Evolutionary conservation across 164 flowering plant species (phyloP).

Genomic region (Vitis labrusca): DNA sequence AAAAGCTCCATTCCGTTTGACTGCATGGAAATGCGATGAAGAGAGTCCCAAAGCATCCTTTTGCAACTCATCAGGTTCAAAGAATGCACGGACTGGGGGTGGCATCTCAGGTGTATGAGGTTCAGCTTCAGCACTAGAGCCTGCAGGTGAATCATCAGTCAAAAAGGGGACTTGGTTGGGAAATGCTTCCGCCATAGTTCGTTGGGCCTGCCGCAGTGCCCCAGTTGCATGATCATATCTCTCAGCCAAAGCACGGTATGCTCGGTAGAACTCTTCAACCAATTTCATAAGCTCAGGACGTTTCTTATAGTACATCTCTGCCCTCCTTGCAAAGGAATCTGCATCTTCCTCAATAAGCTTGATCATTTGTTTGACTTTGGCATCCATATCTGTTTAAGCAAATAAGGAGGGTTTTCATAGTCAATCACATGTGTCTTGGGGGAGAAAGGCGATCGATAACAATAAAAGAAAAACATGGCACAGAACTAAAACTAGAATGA

Average conservation of each 20-base stretch:
- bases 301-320: conserved; percentile 77
- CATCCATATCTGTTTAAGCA: conserved; percentile 55
- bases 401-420: neutral
- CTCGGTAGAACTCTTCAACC: conserved; percentile 73
- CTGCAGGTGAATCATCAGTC: conserved; percentile 45
- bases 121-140: conserved; percentile 29
- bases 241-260: conserved; percentile 75
- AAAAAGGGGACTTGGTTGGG: conserved; percentile 54
- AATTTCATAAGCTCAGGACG: conserved; percentile 77
- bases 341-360: conserved; percentile 76
- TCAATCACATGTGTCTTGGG: no score
- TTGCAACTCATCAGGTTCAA: conserved; percentile 42
- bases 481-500: no score
- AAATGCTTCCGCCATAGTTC: conserved; percentile 64
- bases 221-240: conserved; percentile 85
- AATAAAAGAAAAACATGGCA: neutral
- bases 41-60: conserved; percentile 34
- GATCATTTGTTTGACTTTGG: conserved; percentile 64
- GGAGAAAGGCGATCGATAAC: neutral
- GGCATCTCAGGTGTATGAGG: conserved; percentile 49
- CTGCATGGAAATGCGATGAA: conserved; percentile 28
- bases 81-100: conserved; percentile 24
- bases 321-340: conserved; percentile 78
- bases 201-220: conserved; percentile 62
- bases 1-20: conserved; percentile 50